Evolutionary conservation across 192 early-diverging fungal genomes (phyloP).

Genomic region (Backusella morwellensis): DNA sequence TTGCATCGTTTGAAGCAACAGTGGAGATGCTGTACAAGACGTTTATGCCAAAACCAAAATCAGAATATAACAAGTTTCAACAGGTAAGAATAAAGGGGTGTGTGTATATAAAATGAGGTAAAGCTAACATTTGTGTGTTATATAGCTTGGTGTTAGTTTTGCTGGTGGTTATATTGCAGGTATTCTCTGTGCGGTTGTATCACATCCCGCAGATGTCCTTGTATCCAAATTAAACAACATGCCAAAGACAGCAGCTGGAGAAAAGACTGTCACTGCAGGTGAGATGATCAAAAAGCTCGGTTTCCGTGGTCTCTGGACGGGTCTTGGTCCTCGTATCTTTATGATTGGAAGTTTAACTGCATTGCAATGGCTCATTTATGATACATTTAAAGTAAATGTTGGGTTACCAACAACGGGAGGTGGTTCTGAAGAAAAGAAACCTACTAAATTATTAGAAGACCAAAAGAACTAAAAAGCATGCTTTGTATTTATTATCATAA

Average conservation of each 20-base stretch:
- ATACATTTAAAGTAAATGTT: conserved; percentile 66
- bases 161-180: conserved; percentile 86
- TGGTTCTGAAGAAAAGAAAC: background rate
- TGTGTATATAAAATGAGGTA: background rate
- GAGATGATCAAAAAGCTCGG: conserved; percentile 56
- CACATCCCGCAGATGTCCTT: conserved; percentile 87
- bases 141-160: conserved; percentile 62
- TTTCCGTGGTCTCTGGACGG: conserved; percentile 69
- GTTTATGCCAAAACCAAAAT: conserved; percentile 60
- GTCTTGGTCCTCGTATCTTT: conserved; percentile 80
- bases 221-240: conserved; percentile 53
- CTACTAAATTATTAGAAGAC: background rate
- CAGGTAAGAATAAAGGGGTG: conserved; percentile 43
- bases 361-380: conserved; percentile 83
- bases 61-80: conserved; percentile 65
- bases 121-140: background rate
- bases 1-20: conserved; percentile 77
- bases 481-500: background rate
- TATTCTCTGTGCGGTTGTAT: conserved; percentile 85
- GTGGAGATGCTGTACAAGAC: conserved; percentile 65
- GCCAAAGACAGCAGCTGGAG: conserved; percentile 13
- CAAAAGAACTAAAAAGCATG: background rate
- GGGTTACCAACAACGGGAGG: conserved; percentile 29
- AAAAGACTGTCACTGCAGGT: conserved; percentile 21
- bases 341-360: conserved; percentile 92